Conservation (phyloP, 306 rosid species). For the Malus sieversii region DNA sequence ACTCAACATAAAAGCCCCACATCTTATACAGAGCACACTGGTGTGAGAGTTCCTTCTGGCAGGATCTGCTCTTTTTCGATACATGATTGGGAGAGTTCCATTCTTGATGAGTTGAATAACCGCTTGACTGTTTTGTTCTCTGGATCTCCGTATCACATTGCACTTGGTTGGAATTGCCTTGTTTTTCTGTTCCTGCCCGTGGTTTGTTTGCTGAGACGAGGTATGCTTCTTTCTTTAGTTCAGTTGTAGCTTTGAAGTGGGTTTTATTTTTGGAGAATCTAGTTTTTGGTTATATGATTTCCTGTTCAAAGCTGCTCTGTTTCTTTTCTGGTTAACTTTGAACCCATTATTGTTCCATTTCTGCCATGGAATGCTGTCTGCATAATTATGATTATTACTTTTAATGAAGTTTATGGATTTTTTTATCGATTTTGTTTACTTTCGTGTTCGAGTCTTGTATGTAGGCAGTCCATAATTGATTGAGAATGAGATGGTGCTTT, state of each 20-base stretch:
- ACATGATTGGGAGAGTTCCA: background rate
- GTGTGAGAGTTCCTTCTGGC: constrained; percentile 21
- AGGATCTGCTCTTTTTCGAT: background rate
- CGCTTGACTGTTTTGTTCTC: constrained; percentile 14
- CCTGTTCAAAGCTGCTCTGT: background rate
- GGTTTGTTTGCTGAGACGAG: constrained; percentile 38
- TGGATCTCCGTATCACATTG: constrained; percentile 10
- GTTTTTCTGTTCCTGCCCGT: constrained; percentile 30
- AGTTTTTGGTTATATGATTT: background rate
- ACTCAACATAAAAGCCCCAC: constrained; percentile 18
- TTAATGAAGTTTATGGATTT: background rate
- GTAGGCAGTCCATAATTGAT: background rate
- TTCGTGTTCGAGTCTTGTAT: background rate
- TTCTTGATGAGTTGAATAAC: constrained; percentile 29
- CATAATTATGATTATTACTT: background rate
- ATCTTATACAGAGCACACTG: constrained; percentile 25
- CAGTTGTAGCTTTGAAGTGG: background rate
- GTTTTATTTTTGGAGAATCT: background rate
- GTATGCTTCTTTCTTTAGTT: background rate
- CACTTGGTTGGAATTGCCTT: constrained; percentile 23
- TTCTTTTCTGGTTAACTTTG: too few relatives aligned
- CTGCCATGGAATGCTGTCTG: background rate
- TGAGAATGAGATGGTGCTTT: background rate
- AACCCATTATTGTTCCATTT: background rate
- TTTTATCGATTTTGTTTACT: background rate